Base-by-base conservation (phyloP, 1,284 basidiomycete species). In the Ustilago loliicola region DNA sequence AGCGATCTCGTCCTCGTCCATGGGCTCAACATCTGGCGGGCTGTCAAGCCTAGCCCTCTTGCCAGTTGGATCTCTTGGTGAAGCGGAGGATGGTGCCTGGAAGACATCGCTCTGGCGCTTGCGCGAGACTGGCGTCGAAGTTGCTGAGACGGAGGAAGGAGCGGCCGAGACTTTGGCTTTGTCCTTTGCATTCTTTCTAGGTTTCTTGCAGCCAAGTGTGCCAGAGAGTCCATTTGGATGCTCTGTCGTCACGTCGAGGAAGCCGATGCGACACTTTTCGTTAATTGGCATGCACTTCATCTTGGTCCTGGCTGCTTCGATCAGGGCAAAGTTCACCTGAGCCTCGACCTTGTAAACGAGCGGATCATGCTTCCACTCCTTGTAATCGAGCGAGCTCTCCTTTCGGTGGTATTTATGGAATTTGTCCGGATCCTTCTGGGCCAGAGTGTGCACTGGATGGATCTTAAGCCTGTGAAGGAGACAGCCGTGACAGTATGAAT, bases 401-500 rank as follows among this genome's bases (percentile, higher is more conserved):
- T 48, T 64, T 15, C 30, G 23, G 51, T 78, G 76, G 42, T 78
- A 78, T 10, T 23, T 8, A 51, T 78, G 76, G n/a, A 78, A 72
- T 11, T 32, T 45, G 21, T 56, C 65, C 7, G 62, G n/a, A 9
- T 74, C 42, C 7, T 63, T 52, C 42, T 74, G 72, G 1, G 76
- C 76, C 57, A 78, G 55, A 30, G 59, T 63, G 25, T 78, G 72
- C 23, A 67, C 76, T 0, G 76, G 76, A 65, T 74, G 72, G 58
- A 78, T 78, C 59, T 66, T 68, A 23, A 59, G 3, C 60, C 45
- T 61, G 57, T 69, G 72, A 13, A 78, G 53, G 5, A 78, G 55
- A 40, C 76, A 78, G 53, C 65, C 76, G 17, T 62, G 66, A 67
- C 76, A 78, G 60, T 62, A 78, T 48, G 72, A 72, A 45, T 64